These are phyloP conservation scores for Candida sakaeoensis DNA, from an alignment of 805 yeast genomes.

Conservation along the genomic window DNA sequence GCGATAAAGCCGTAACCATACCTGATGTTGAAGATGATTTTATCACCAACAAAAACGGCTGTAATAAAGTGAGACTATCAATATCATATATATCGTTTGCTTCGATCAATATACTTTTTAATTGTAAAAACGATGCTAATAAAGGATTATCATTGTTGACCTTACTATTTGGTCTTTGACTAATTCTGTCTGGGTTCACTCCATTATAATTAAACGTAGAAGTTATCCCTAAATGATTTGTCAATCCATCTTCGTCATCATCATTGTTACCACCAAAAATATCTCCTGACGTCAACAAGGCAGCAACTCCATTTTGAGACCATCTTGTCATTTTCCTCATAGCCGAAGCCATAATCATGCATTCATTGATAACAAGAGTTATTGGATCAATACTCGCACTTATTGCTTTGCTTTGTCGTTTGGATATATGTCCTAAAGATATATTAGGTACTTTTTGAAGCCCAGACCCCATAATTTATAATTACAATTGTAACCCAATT, in stretches of 20 bases:
- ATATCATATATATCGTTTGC: constrained; percentile 48
- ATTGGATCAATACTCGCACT: constrained; percentile 60
- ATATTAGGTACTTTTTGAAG: background rate
- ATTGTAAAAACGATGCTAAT: constrained; percentile 72
- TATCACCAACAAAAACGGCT: constrained; percentile 82
- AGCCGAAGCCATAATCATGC: constrained; percentile 79
- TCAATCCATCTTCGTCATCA: constrained; percentile 28
- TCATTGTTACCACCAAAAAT: constrained; percentile 40
- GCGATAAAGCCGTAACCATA: constrained; percentile 74
- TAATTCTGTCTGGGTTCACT: constrained; percentile 7
- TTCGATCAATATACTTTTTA: constrained; percentile 66
- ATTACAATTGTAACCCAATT: background rate
- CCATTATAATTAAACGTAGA: constrained; percentile 10
- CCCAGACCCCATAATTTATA: background rate
- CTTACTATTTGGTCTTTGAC: constrained; percentile 3
- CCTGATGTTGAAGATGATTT: constrained; percentile 86
- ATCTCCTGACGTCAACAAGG: constrained; percentile 67
- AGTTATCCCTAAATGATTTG: constrained; percentile 21
- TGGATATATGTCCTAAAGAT: background rate
- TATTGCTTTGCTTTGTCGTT: background rate
- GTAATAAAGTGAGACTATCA: constrained; percentile 70
- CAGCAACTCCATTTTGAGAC: constrained; percentile 78
- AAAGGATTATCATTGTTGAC: constrained; percentile 48
- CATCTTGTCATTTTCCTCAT: constrained; percentile 74
- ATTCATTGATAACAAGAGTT: constrained; percentile 83